Conservation (phyloP, 2,329 filamentous ascomycete genomes). For the Aspergillus pseudoviridinutans region DNA sequence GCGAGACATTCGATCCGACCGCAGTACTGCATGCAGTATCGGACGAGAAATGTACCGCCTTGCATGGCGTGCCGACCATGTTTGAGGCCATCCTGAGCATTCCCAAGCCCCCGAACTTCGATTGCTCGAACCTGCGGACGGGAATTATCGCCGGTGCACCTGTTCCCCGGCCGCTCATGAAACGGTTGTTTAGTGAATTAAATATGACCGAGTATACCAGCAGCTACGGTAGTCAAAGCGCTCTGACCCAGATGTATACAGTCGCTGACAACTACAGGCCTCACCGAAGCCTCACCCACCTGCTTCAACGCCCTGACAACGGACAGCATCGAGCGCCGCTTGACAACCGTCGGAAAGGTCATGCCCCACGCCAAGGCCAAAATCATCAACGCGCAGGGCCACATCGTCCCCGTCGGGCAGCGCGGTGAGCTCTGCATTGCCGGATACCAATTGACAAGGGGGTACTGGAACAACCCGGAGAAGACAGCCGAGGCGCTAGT, state of each 20-base stretch:
- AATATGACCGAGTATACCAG: conserved; percentile 72
- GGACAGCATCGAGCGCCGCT: conserved; percentile 62
- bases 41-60: conserved; percentile 65
- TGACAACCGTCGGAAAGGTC: conserved; percentile 70
- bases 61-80: conserved; percentile 82
- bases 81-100: conserved; percentile 62
- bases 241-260: background rate
- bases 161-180: conserved; percentile 71
- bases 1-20: conserved; percentile 66
- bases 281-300: conserved; percentile 75
- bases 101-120: conserved; percentile 46
- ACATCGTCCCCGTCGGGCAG: conserved; percentile 62
- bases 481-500: conserved; percentile 71
- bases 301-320: conserved; percentile 77
- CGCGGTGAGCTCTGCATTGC: conserved; percentile 73
- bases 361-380: conserved; percentile 75
- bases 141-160: conserved; percentile 77
- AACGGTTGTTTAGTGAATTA: conserved; percentile 64
- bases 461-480: conserved; percentile 63
- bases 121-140: conserved; percentile 58
- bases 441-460: conserved; percentile 66
- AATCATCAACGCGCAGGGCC: conserved; percentile 63
- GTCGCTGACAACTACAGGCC: conserved; percentile 32
- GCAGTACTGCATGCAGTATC: conserved; percentile 65
- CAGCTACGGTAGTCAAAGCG: conserved; percentile 48